Evolutionary conservation across 2,329 filamentous ascomycete species (phyloP).

Genomic region (Trichoderma polysporum): DNA sequence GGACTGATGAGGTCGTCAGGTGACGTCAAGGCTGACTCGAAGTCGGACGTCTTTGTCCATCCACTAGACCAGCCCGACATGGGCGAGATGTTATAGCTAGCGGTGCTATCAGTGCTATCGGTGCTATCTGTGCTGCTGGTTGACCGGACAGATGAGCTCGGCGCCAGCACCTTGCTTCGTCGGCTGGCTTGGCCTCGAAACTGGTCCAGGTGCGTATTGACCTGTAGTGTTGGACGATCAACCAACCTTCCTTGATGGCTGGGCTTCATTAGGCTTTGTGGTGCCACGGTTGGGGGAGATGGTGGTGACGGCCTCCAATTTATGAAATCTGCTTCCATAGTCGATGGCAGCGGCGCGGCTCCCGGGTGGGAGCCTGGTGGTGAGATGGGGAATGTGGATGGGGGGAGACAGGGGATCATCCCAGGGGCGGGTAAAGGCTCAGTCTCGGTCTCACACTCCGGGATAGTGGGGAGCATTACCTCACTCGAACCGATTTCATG

Average conservation of each 20-base stretch:
- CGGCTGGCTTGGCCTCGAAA: slow-evolving; percentile 32
- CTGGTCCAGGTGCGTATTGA: slow-evolving; percentile 40
- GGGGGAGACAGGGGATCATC: slow-evolving; percentile 27
- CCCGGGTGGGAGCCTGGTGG: slow-evolving; percentile 10
- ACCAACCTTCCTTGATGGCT: slow-evolving; percentile 21
- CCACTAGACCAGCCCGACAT: slow-evolving; percentile 43
- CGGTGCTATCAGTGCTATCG: slow-evolving; percentile 37
- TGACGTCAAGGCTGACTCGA: slow-evolving; percentile 47
- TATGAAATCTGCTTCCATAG: slow-evolving; percentile 31
- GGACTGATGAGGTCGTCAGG: slow-evolving; percentile 43
- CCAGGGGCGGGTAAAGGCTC: slow-evolving; percentile 17
- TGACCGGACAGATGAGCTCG: slow-evolving; percentile 50
- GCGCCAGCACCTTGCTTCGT: slow-evolving; percentile 46
- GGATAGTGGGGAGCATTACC: slow-evolving; percentile 35
- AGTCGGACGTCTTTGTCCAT: slow-evolving; percentile 43
- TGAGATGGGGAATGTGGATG: slow-evolving; percentile 26
- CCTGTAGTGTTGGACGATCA: slow-evolving; percentile 40
- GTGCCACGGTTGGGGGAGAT: slow-evolving; percentile 28
- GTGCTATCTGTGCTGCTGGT: slow-evolving; percentile 43
- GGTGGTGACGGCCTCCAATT: slow-evolving; percentile 30
- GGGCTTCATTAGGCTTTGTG: slow-evolving; percentile 28
- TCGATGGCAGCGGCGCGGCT: slow-evolving; percentile 22
- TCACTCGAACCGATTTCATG: slow-evolving; percentile 53
- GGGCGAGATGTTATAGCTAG: slow-evolving; percentile 47
- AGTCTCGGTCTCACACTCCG: slow-evolving; percentile 30